Base-by-base conservation (phyloP, 192 early-diverging fungal species). In the Mortierella claussenii region DNA sequence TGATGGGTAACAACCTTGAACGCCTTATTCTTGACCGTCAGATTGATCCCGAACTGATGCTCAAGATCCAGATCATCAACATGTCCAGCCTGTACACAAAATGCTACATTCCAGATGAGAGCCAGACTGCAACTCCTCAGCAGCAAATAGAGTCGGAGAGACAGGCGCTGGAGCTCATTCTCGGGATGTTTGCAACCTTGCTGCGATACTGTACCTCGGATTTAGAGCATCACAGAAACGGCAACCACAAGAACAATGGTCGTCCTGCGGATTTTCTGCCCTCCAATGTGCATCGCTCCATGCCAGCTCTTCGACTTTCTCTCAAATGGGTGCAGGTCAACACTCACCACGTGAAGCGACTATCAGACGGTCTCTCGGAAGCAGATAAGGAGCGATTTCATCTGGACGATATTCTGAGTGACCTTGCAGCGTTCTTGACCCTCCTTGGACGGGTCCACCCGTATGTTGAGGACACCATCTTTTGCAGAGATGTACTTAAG, bases 21-120 rank as follows among this genome's bases (percentile, higher is more conserved):
- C 36, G 44, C 15, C 15, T 76, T 30, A 67, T 76, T 27, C 43
- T 67, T 45, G 73, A 66, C 15, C 64, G 73, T 7, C 59, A 62
- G 58, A 56, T 76, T 20, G 73, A 76, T 20, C 64, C 57, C 0
- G 64, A 76, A 11, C 31, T 76, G 52, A 49, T 76, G 59, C 73
- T 76, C 51, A 76, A 67, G 44, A 76, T 76, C 31, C 73, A 66
- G 40, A 76, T 76, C n/a, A 54, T 76, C 58, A 76, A 76, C 20
- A 76, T 76, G 73, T 67, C 73, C 4, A 76, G 73, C 18, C 59
- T 76, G 21, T 76, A 76, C 45, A 76, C 73, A 17, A 76, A 67
- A 47, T 67, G 64, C 33, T 76, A 76, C 21, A 76, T 76, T 31
- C 73, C 73, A 21, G 73, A 76, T 33, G 73, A 76, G 24, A 43